A percentile compares a stretch with the other conserved stretches of the same genome.
phyloP scores from a whole-genome alignment of 2,329 filamentous ascomycete species.

The Alternaria arbusti region DNA sequence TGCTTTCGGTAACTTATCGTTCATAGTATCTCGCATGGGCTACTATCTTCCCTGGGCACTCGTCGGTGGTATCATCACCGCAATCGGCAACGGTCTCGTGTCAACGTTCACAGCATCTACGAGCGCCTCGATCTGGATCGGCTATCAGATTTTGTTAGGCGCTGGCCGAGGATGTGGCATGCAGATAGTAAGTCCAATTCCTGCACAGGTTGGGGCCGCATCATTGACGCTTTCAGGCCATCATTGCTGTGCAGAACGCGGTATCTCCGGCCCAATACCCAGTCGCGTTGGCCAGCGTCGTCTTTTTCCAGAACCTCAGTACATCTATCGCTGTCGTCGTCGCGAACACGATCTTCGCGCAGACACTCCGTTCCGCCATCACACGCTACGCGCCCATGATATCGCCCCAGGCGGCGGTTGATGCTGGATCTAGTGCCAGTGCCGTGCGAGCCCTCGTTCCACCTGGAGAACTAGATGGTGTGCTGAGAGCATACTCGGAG shows the following conservation, averaged over 20 bases:
- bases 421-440: constrained; percentile 31
- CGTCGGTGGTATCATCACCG: constrained; percentile 35
- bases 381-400: constrained; percentile 31
- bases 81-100: constrained; percentile 51
- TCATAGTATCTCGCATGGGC: constrained; percentile 23
- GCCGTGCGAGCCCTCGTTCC: constrained; percentile 29
- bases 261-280: constrained; percentile 36
- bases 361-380: constrained; percentile 25
- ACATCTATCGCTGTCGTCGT: constrained; percentile 39
- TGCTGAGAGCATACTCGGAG: constrained; percentile 33
- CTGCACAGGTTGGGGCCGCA: background rate
- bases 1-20: constrained; percentile 1
- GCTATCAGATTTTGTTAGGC: constrained; percentile 36
- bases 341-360: constrained; percentile 36
- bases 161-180: constrained; percentile 31
- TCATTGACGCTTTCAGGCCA: constrained; percentile 18
- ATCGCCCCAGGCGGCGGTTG: constrained; percentile 23
- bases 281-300: constrained; percentile 38
- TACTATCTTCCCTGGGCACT: constrained; percentile 43
- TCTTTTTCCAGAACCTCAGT: constrained; percentile 48
- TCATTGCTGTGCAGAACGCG: constrained; percentile 43
- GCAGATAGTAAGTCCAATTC: constrained; percentile 25
- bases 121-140: constrained; percentile 35
- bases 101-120: constrained; percentile 47
- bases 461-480: constrained; percentile 19